Evolutionary conservation across 305 asterid genomes (phyloP).

Genomic region (Solanum hybrid): DNA sequence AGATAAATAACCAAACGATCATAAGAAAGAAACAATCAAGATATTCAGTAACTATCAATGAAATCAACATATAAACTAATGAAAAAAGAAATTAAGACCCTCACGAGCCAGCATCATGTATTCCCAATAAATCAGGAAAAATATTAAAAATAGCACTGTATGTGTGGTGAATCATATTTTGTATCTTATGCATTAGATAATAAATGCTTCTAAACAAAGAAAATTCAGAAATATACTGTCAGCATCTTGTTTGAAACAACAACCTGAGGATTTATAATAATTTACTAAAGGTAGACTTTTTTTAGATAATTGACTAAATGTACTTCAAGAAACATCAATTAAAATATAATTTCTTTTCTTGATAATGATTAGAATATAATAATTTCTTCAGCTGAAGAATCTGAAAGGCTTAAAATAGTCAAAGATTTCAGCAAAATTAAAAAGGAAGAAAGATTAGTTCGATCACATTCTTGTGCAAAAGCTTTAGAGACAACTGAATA

Average conservation of each 20-base stretch:
- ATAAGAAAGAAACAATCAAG: background rate
- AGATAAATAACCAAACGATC: background rate
- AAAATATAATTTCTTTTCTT: background rate
- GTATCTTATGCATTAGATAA: background rate
- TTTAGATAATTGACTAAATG: background rate
- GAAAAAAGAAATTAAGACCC: background rate
- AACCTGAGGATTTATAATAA: background rate
- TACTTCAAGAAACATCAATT: background rate
- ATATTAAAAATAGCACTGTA: background rate
- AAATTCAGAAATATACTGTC: background rate
- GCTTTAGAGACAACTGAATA: background rate
- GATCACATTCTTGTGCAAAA: background rate
- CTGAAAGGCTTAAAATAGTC: background rate
- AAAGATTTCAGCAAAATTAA: background rate
- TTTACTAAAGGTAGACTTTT: background rate
- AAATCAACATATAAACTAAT: background rate
- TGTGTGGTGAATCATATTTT: background rate
- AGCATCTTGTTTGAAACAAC: background rate
- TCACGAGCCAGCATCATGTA: background rate
- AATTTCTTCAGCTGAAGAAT: background rate
- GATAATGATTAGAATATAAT: background rate
- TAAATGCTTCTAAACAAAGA: background rate
- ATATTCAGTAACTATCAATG: background rate
- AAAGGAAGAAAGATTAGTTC: background rate
- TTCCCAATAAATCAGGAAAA: background rate